Percentiles rank a stretch among this genome's conserved stretches.
These are phyloP conservation scores for Fusarium nurragi DNA, from an alignment of 2,329 filamentous ascomycete genomes.

Conservation along the genomic window DNA sequence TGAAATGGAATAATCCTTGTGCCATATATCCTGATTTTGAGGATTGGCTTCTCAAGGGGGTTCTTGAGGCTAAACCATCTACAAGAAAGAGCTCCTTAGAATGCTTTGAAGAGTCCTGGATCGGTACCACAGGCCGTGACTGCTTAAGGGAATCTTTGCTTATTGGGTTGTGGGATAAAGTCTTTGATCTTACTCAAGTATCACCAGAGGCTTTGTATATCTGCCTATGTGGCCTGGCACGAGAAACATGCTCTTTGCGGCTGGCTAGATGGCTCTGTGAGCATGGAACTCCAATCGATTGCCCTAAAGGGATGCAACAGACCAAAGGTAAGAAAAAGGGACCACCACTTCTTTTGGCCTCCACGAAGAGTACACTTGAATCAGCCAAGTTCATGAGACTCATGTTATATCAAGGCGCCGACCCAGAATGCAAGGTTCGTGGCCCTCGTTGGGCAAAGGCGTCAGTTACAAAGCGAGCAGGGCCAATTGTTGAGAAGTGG, in stretches of 20 bases:
- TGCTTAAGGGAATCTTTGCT: neutral
- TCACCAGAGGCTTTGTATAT: neutral
- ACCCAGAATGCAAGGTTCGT: neutral
- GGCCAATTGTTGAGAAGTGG: neutral
- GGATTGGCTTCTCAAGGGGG: no score
- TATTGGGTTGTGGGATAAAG: neutral
- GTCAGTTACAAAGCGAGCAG: neutral
- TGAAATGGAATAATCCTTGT: neutral
- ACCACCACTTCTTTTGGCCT: neutral
- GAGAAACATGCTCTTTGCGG: neutral
- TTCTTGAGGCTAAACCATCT: no score
- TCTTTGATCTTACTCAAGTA: neutral
- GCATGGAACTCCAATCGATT: neutral
- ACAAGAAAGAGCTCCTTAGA: no score
- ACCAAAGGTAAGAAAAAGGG: no score
- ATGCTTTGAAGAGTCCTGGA: no score
- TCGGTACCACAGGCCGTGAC: no score
- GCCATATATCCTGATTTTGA: neutral
- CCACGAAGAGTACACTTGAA: neutral
- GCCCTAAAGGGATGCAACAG: no score
- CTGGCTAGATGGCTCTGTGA: neutral
- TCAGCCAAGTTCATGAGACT: conserved; percentile 8
- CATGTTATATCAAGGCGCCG: conserved; percentile 6
- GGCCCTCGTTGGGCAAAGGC: fast-evolving
- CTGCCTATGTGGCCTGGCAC: neutral